A percentile compares a stretch with the other conserved stretches of the same genome.
These are phyloP conservation scores for Nicotiana attenuata DNA, from an alignment of 257 asterid species.

Conservation along the genomic window DNA sequence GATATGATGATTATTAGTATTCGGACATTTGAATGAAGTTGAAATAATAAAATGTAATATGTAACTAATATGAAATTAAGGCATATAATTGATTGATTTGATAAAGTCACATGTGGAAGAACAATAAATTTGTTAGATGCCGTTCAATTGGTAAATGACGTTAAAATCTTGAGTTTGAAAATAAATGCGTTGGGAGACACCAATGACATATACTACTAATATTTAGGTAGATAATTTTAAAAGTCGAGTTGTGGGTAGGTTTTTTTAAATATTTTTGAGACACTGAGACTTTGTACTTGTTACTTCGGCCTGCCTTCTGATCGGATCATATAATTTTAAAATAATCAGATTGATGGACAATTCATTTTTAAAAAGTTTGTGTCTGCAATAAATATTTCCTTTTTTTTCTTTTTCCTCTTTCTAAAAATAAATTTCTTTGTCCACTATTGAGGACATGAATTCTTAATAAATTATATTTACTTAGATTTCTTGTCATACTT, in stretches of 20 bases:
- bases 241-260: neutral
- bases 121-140: neutral
- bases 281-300: conserved; percentile 13
- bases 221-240: no score
- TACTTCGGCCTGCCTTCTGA: conserved; percentile 19
- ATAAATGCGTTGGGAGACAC: neutral
- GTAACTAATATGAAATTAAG: no score
- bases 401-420: neutral
- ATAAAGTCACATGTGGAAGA: neutral
- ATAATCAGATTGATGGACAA: conserved; percentile 16
- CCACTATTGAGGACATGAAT: conserved; percentile 10
- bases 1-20: neutral
- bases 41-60: no score
- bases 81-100: neutral
- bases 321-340: conserved; percentile 21
- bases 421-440: conserved; percentile 2
- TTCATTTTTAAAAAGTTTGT: neutral
- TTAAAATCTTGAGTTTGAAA: neutral
- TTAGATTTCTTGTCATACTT: conserved; percentile 2
- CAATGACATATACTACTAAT: neutral
- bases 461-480: neutral
- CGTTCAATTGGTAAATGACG: neutral
- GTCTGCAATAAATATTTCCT: neutral
- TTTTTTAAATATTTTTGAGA: neutral
- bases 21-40: neutral